Percentiles rank a stretch among this genome's conserved stretches.
Evolutionary conservation across 1,139 yeast species (phyloP).

Genomic region (Petasospora rhodanensis): DNA sequence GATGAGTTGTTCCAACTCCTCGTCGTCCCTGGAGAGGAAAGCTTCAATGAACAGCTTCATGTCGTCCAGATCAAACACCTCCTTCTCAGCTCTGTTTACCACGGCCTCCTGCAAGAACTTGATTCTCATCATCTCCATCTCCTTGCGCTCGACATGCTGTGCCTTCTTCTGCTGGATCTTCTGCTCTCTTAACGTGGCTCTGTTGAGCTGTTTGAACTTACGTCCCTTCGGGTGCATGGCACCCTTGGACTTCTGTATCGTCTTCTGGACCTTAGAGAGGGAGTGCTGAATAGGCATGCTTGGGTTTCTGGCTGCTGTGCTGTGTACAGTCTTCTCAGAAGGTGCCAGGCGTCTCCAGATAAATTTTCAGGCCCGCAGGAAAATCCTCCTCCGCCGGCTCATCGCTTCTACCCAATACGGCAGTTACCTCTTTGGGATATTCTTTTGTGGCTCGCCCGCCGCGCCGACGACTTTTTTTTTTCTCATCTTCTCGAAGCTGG

Average conservation of each 20-base stretch:
- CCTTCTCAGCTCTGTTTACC: constrained; percentile 38
- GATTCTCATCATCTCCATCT: constrained; percentile 50
- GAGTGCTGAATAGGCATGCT: constrained; percentile 78
- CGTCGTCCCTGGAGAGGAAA: constrained; percentile 66
- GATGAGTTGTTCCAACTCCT: constrained; percentile 58
- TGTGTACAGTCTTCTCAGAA: no score
- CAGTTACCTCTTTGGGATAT: constrained; percentile 2
- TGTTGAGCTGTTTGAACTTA: constrained; percentile 73
- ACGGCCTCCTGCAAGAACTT: constrained; percentile 64
- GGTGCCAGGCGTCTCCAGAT: no score
- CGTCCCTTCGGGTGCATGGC: constrained; percentile 83
- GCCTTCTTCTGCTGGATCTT: constrained; percentile 58
- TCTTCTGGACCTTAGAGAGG: constrained; percentile 66
- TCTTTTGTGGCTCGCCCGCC: not conserved
- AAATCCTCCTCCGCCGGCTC: no score
- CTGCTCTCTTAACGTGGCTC: constrained; percentile 81
- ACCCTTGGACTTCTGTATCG: constrained; percentile 52
- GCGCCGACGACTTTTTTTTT: no score
- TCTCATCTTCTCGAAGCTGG: constrained; percentile 1
- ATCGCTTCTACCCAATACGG: constrained; percentile 2
- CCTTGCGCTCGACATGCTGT: constrained; percentile 53
- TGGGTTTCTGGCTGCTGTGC: not conserved
- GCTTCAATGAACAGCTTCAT: constrained; percentile 56
- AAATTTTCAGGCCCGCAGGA: no score
- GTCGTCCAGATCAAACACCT: constrained; percentile 49